phyloP scores from a whole-genome alignment of 2,329 filamentous ascomycete species.

The Penicillium sp. region DNA sequence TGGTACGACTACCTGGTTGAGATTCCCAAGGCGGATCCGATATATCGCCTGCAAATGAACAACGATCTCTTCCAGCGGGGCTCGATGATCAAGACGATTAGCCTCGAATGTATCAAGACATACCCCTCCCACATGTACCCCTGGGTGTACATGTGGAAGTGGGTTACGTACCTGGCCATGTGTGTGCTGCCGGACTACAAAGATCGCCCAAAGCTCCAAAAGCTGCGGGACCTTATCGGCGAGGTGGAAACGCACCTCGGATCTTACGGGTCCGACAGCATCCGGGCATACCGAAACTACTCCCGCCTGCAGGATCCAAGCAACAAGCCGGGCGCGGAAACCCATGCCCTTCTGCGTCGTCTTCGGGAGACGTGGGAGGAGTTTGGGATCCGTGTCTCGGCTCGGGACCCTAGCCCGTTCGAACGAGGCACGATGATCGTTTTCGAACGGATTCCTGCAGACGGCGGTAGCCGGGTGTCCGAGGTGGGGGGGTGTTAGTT shows the following conservation, averaged over 20 bases:
- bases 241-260: neutral
- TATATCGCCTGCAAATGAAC: neutral
- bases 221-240: neutral
- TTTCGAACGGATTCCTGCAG: neutral
- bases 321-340: neutral
- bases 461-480: neutral
- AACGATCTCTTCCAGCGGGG: neutral
- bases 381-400: neutral
- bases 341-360: neutral
- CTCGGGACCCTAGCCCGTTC: neutral
- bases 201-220: no score
- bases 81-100: neutral
- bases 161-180: neutral
- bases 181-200: neutral
- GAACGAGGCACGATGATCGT: slow-evolving; percentile 1
- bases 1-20: no score
- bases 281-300: neutral
- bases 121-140: slow-evolving; percentile 1
- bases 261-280: neutral
- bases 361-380: neutral
- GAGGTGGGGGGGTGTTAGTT: neutral
- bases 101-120: neutral
- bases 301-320: neutral
- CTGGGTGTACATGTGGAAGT: neutral
- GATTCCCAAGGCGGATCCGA: no score